Base-by-base conservation (phyloP, 2,329 filamentous ascomycete species). In the Esteya vermicola region DNA sequence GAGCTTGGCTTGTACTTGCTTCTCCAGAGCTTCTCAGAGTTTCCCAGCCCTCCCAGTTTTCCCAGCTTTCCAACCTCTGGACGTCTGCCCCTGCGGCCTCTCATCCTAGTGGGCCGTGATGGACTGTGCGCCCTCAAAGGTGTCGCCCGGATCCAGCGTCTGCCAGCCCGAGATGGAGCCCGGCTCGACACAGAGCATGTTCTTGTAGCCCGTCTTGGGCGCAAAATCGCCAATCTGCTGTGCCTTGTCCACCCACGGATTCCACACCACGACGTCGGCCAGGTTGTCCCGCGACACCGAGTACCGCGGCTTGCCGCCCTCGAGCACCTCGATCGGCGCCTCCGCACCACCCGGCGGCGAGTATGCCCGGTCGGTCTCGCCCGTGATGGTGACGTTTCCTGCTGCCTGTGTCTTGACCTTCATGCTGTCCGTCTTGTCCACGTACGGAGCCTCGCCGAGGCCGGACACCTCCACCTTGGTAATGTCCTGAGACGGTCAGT, bases 111-210 rank as follows among this genome's bases (percentile, higher is more conserved):
- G 50, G 23, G 65, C 47, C 22, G 51, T 56, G 45, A 78, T 72
- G 5, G 66, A 68, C 60, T 78, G 73, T 13, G 70, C 70, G 7
- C 74, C 75, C 56, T 78, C 70, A 51, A 75, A 75, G 2, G 71
- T 67, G 50, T 80, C 76, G 2, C 85, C 85, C 34, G 78, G 76
- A 57, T 96, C 91, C 49, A 96, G 65, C 50, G 77, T 83, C 62
- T 81, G 79, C 84, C 85, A 96, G 6, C 69, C 75, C 48, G 73
- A 70, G 16, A 96, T 89, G 9, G 78, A 72, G 12, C 91, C 91
- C 3, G 89, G 83, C 68, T 98, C 91, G 38, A 96, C 75, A 56
- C 91, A 96, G 33, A 98, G 66, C 85, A 96, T 95, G 43, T 85
- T 75, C 67, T 85, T 85, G 67, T 81, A 96, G 28, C 83, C 91